phyloP scores from a whole-genome alignment of 345 rosid species.

The Citrus australasica region DNA sequence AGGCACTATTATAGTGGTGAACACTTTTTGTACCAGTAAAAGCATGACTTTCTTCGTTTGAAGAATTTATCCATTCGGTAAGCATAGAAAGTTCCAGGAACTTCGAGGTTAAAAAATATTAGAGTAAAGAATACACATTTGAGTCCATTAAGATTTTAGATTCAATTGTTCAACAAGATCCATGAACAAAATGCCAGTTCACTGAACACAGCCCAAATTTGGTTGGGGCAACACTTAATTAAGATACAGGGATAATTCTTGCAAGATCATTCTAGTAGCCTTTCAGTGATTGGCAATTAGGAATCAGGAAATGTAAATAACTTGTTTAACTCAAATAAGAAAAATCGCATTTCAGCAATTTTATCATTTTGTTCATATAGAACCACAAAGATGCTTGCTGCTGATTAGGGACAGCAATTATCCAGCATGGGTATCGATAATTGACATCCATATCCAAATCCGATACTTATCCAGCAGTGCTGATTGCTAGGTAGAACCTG shows the following conservation, averaged over 20 bases:
- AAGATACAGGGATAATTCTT: neutral
- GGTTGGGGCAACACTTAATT: neutral
- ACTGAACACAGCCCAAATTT: neutral
- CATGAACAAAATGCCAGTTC: neutral
- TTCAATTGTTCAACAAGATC: slow-evolving; percentile 3
- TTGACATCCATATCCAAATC: too few relatives aligned
- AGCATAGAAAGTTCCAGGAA: neutral
- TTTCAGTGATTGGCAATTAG: neutral
- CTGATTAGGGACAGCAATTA: too few relatives aligned
- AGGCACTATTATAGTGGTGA: neutral
- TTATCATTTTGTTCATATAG: neutral
- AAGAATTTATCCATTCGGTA: neutral
- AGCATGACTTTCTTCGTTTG: neutral
- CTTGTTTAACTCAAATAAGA: neutral
- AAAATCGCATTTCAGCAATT: neutral
- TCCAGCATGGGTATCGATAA: too few relatives aligned
- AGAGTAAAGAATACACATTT: neutral
- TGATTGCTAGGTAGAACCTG: neutral
- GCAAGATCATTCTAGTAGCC: neutral
- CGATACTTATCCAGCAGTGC: too few relatives aligned
- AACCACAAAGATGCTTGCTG: neutral
- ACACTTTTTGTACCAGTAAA: neutral
- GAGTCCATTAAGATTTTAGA: neutral
- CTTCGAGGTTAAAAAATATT: neutral
- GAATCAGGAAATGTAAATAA: neutral